Percentiles rank a stretch among this genome's conserved stretches.
These are phyloP conservation scores for Penicillium simplicissimum DNA, from an alignment of 495 filamentous ascomycete genomes.

Conservation along the genomic window DNA sequence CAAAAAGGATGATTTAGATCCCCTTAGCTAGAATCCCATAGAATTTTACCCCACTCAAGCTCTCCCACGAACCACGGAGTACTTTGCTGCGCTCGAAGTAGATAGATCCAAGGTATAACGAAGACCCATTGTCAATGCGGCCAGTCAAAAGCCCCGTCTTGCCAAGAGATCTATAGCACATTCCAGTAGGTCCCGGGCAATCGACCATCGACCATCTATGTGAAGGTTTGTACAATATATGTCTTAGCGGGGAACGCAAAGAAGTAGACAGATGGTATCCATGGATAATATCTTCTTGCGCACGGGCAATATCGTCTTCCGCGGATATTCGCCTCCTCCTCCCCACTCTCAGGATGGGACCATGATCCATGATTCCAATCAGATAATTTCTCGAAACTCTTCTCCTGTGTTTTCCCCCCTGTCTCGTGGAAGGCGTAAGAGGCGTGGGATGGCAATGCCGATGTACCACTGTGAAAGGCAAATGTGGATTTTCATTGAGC, in stretches of 20 bases:
- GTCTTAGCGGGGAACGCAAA: constrained; percentile 25
- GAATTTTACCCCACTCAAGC: too few relatives aligned
- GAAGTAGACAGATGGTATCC: neutral
- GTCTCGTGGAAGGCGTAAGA: neutral
- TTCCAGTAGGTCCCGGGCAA: neutral
- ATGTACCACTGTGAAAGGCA: neutral
- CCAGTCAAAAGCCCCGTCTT: constrained; percentile 4
- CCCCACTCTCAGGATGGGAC: neutral
- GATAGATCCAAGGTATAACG: neutral
- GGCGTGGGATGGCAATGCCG: neutral
- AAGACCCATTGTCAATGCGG: neutral
- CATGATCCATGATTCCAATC: neutral
- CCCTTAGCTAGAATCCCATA: too few relatives aligned
- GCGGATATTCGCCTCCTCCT: neutral
- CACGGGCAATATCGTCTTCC: neutral
- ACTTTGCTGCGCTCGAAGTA: neutral
- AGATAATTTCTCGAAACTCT: neutral
- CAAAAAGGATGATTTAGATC: neutral
- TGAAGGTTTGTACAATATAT: constrained; percentile 5
- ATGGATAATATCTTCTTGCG: neutral
- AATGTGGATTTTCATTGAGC: neutral
- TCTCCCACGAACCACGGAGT: neutral
- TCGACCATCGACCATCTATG: neutral
- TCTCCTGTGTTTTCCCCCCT: neutral
- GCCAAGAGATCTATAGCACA: neutral